Conservation (phyloP, 1,284 basidiomycete genomes). For the Volvariella volvacea region DNA sequence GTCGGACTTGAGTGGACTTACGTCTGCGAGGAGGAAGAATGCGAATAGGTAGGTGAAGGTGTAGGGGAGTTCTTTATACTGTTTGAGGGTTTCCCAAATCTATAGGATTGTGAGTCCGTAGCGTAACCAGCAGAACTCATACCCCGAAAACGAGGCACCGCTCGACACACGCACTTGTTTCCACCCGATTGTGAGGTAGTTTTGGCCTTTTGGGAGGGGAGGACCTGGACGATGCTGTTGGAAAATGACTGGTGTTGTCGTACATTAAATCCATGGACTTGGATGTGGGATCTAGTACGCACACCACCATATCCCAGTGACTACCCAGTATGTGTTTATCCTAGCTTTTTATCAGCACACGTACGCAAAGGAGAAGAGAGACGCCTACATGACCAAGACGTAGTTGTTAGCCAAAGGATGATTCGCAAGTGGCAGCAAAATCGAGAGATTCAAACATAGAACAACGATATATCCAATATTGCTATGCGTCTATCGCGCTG, state of each 20-base stretch:
- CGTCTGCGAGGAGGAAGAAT: conserved; percentile 76
- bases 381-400: conserved; percentile 50
- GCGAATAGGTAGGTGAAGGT: conserved; percentile 73
- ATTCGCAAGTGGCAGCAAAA: conserved; percentile 63
- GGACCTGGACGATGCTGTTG: conserved; percentile 74
- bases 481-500: conserved; percentile 53
- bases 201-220: conserved; percentile 62
- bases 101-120: conserved; percentile 22
- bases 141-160: too few relatives aligned
- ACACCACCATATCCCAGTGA: conserved; percentile 81
- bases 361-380: not conserved
- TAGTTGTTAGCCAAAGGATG: conserved; percentile 72
- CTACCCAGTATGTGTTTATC: conserved; percentile 70
- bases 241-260: conserved; percentile 51
- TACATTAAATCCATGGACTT: not conserved
- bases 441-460: conserved; percentile 60
- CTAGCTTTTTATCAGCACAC: conserved; percentile 22
- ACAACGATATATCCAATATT: conserved; percentile 71
- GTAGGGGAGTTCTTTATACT: conserved; percentile 67
- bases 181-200: conserved; percentile 74
- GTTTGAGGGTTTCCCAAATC: conserved; percentile 65
- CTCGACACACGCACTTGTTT: conserved; percentile 55
- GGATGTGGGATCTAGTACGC: conserved; percentile 17
- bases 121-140: not conserved
- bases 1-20: conserved; percentile 21